Conservation (phyloP, 2,329 filamentous ascomycete species). For the Colletotrichum phormii region DNA sequence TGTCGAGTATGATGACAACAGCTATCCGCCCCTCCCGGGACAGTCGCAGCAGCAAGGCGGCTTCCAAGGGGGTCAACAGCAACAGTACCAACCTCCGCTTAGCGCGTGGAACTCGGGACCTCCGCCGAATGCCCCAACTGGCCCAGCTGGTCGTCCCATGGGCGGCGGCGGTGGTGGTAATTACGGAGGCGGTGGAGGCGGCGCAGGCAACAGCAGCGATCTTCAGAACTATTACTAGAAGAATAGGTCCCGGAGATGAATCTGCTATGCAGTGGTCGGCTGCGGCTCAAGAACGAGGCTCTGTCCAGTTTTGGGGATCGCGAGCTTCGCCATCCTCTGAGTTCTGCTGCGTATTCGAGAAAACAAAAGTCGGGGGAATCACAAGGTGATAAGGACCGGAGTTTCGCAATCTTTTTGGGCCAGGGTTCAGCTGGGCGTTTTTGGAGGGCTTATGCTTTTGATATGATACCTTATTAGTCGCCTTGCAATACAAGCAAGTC, state of each 20-base stretch:
- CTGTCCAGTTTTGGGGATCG: background rate
- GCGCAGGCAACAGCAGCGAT: conserved; percentile 44
- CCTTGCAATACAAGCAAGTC: conserved; percentile 15
- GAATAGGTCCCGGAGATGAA: background rate
- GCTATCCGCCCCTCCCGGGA: conserved; percentile 43
- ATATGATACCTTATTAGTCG: conserved; percentile 29
- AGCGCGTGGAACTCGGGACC: conserved; percentile 18
- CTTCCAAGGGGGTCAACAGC: conserved; percentile 37
- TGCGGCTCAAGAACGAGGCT: background rate
- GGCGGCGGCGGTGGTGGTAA: conserved; percentile 38
- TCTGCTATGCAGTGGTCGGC: background rate
- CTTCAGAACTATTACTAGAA: conserved; percentile 55
- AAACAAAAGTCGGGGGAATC: background rate
- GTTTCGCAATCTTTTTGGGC: background rate
- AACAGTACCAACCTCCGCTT: conserved; percentile 36
- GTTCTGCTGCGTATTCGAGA: background rate
- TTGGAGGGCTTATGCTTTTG: conserved; percentile 18
- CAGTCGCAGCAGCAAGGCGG: conserved; percentile 35
- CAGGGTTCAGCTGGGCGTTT: conserved; percentile 27
- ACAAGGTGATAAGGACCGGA: background rate
- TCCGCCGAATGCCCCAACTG: conserved; percentile 27
- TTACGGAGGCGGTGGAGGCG: conserved; percentile 29
- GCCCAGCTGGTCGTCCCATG: conserved; percentile 39
- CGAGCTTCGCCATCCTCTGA: background rate
- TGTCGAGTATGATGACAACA: conserved; percentile 61